A percentile compares a stretch with the other conserved stretches of the same genome.
phyloP scores from a whole-genome alignment of 371 early-diverging fungal species.

The Lichtheimia corymbifera region DNA sequence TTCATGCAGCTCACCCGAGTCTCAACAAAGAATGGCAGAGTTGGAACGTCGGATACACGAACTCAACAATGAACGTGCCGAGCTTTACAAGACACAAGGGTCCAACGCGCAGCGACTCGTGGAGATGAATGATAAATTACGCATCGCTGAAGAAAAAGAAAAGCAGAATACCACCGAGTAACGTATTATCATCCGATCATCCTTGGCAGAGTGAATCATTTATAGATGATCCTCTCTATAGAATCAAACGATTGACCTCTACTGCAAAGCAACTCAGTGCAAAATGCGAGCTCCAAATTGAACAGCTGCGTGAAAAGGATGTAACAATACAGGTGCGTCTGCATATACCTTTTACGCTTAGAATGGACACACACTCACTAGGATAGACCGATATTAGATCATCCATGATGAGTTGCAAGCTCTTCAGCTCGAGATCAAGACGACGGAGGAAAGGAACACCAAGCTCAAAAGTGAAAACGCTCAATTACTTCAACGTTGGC shows the following conservation, averaged over 20 bases:
- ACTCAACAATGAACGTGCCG: conserved; percentile 85
- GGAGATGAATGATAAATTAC: conserved; percentile 77
- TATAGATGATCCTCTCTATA: conserved; percentile 11
- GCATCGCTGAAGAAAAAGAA: conserved; percentile 65
- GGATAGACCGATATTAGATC: conserved; percentile 14
- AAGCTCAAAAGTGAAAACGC: conserved; percentile 81
- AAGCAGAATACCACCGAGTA: conserved; percentile 35
- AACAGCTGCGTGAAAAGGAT: conserved; percentile 83
- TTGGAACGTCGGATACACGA: conserved; percentile 73
- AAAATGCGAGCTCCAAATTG: conserved; percentile 56
- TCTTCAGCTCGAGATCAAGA: conserved; percentile 86
- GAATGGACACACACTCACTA: not conserved
- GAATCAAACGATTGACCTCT: conserved; percentile 51
- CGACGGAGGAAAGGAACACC: conserved; percentile 78
- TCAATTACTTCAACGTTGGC: conserved; percentile 87
- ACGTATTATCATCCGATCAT: not conserved
- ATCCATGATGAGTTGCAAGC: conserved; percentile 92
- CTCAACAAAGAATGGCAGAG: conserved; percentile 69
- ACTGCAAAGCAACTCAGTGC: conserved; percentile 36
- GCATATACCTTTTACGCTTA: not conserved
- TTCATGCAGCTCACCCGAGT: conserved; percentile 23
- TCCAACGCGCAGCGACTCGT: conserved; percentile 90
- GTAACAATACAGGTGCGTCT: conserved; percentile 72
- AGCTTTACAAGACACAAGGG: conserved; percentile 90
- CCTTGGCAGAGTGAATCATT: not conserved